Evolutionary conservation across 257 asterid species (phyloP), one percentile per base, ranked within the genome.

Genomic region (Asclepias syriaca): DNA sequence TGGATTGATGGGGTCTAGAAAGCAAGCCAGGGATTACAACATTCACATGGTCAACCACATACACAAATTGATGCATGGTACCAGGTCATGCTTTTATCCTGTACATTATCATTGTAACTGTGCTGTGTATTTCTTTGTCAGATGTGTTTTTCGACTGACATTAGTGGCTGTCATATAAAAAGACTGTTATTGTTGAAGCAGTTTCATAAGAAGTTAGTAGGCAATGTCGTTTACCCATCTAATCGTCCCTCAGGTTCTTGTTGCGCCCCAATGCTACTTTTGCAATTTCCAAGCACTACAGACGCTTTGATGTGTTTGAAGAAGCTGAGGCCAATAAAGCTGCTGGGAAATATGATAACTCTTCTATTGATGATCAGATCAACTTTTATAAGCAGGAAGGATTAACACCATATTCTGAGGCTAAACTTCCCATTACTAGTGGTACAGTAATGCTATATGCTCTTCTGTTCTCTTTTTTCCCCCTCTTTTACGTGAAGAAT

Each of bases 271-370:
- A 86, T 82, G 96, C 96, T 65, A 81, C 97, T 22, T 92, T 85
- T 80, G 98, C 99, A 39, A 95, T 95, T 83, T 95, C 98, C 46
- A 86, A 90, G 75, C 99, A 95, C 80, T 92, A 95, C 50, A 81
- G 77, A 39, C 97, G 97, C 71, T 92, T 92, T 80, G 97, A 90
- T 49, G 99, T 95, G 70, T 92, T 88, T 75, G 90, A 81, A 83
- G 99, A 95, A 85, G 99, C 98, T 7, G 98, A 88, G 81, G 98
- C 98, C 58, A 95, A 95, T 80, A 95, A 92, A 83, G 96, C 87
- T 81, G 96, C 89, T 68, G 93, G 90, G 75, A 92, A 92, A 68
- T 95, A 95, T 56, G 87, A 88, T 66, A 88, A 95, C 77, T 75
- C 50, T 48, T 90, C 98, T 72, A 88, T 95, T 46, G 96, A 95